Conservation (phyloP, 2,329 filamentous ascomycete species). For the Aspergillus awamori region DNA sequence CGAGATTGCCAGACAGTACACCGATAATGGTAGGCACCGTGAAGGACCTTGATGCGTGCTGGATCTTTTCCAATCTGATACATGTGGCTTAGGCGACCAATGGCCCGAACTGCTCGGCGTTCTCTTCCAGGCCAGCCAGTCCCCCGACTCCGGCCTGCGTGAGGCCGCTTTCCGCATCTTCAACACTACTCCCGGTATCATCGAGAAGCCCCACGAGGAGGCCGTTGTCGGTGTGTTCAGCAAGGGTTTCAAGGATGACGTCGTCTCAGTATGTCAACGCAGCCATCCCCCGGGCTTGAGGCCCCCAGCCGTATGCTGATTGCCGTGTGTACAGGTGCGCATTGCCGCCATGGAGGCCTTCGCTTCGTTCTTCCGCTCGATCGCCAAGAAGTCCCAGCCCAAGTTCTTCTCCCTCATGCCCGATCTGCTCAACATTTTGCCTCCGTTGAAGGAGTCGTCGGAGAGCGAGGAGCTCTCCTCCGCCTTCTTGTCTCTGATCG, state of each 20-base stretch:
- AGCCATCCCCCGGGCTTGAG: slow-evolving; percentile 4
- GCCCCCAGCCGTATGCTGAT: slow-evolving; percentile 14
- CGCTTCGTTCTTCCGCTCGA: slow-evolving; percentile 89
- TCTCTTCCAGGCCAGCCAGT: slow-evolving; percentile 89
- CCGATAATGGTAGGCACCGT: slow-evolving; percentile 74
- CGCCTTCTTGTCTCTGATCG: slow-evolving; percentile 86
- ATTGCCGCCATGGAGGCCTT: slow-evolving; percentile 96
- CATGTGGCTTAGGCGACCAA: slow-evolving; percentile 65
- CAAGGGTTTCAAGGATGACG: slow-evolving; percentile 87
- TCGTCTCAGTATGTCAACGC: slow-evolving; percentile 65
- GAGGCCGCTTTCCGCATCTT: slow-evolving; percentile 96
- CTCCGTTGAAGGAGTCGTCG: slow-evolving; percentile 86
- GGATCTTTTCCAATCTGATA: slow-evolving; percentile 8
- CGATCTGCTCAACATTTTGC: slow-evolving; percentile 90
- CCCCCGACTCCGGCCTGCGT: slow-evolving; percentile 76
- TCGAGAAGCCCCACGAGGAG: slow-evolving; percentile 92
- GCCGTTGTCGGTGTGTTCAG: slow-evolving; percentile 87
- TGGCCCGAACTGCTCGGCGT: slow-evolving; percentile 89
- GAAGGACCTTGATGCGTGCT: background rate
- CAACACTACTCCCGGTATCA: slow-evolving; percentile 89
- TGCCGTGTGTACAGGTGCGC: slow-evolving; percentile 65
- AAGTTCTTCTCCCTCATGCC: slow-evolving; percentile 88
- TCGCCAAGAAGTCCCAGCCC: slow-evolving; percentile 81
- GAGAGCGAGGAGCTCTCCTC: slow-evolving; percentile 91
- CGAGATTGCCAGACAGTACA: slow-evolving; percentile 92